Conservation (phyloP, 345 rosid species). For the Eucalyptus pauciflora region DNA sequence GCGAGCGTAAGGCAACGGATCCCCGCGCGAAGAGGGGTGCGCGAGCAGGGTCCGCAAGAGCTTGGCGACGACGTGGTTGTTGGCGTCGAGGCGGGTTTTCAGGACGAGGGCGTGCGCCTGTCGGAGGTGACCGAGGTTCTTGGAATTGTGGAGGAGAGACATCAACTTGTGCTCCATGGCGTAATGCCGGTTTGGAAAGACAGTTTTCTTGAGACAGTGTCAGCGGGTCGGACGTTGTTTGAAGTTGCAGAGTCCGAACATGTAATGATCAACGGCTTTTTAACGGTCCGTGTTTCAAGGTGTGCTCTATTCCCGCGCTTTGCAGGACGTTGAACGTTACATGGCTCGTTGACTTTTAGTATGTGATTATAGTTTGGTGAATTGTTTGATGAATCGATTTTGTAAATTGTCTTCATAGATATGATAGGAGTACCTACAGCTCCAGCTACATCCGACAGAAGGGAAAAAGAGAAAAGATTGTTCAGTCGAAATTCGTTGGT, state of each 20-base stretch:
- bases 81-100: neutral
- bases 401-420: neutral
- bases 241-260: neutral
- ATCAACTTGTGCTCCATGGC: neutral
- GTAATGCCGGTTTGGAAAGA: neutral
- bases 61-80: neutral
- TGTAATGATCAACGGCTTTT: neutral
- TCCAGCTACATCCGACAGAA: neutral
- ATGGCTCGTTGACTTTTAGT: neutral
- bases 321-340: neutral
- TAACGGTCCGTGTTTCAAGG: neutral
- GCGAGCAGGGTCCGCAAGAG: neutral
- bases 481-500: neutral
- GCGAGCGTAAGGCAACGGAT: neutral
- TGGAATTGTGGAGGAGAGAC: neutral
- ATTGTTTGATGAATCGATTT: neutral
- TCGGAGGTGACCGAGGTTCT: neutral
- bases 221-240: neutral
- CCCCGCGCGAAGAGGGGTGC: neutral
- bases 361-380: neutral
- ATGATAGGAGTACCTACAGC: neutral
- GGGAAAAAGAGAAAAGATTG: neutral
- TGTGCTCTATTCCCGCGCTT: neutral
- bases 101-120: neutral
- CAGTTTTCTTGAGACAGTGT: neutral